Evolutionary conservation across 2,329 filamentous ascomycete genomes (phyloP).

Genomic region (Rosellinia necatrix): DNA sequence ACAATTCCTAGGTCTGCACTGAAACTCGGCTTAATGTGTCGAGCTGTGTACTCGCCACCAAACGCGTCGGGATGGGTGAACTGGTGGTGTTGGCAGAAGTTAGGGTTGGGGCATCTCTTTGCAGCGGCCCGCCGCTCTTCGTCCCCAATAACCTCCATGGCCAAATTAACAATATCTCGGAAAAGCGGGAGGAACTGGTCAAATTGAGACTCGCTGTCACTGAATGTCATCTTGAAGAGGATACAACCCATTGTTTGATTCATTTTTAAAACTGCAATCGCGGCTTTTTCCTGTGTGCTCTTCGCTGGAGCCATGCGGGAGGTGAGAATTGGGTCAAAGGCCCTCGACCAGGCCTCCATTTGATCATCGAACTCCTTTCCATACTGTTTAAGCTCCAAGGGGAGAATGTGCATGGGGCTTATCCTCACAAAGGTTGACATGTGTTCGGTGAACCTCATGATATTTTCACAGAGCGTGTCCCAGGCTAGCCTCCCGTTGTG

Average conservation of each 20-base stretch:
- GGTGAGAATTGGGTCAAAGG: conserved; percentile 60
- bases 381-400: conserved; percentile 52
- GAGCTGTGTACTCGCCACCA: conserved; percentile 49
- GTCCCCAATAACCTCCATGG: conserved; percentile 62
- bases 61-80: conserved; percentile 45
- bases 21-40: conserved; percentile 65
- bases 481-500: conserved; percentile 61
- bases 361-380: conserved; percentile 54
- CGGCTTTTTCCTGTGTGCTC: conserved; percentile 60
- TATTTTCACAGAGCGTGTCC: conserved; percentile 60
- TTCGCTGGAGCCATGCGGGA: conserved; percentile 54
- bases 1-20: conserved; percentile 68
- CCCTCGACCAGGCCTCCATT: conserved; percentile 58
- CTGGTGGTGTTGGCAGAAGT: conserved; percentile 52
- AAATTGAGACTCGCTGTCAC: conserved; percentile 61
- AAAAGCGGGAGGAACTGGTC: conserved; percentile 60
- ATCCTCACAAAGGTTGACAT: conserved; percentile 53
- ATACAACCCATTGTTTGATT: conserved; percentile 62
- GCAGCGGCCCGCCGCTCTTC: conserved; percentile 57
- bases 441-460: conserved; percentile 63
- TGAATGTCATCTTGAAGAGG: conserved; percentile 65
- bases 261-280: conserved; percentile 67
- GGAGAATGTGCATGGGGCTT: conserved; percentile 59
- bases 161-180: conserved; percentile 59
- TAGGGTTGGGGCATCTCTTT: conserved; percentile 50